Conservation (phyloP, 768 basidiomycete genomes). For the Suillus occidentalis region DNA sequence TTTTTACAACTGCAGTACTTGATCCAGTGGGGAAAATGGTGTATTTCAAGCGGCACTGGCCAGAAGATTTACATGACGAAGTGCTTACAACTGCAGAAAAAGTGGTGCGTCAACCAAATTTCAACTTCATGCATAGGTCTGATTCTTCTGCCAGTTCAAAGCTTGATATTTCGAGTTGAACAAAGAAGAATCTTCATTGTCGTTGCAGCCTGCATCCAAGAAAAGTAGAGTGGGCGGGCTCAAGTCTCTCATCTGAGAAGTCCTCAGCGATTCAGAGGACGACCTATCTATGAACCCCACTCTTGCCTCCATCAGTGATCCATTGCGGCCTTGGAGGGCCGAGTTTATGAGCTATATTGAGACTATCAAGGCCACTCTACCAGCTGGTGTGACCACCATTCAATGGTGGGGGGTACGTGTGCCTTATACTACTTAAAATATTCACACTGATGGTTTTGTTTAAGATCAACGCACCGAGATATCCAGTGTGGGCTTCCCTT, state of each 20-base stretch:
- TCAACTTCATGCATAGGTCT: neutral
- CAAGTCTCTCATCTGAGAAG: neutral
- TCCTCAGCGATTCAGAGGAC: slow-evolving; percentile 13
- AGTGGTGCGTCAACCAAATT: slow-evolving; percentile 13
- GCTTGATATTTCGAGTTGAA: slow-evolving; percentile 7
- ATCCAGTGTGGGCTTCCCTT: slow-evolving; percentile 37
- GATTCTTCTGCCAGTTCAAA: slow-evolving; percentile 16
- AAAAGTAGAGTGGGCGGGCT: slow-evolving; percentile 5
- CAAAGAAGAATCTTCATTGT: neutral
- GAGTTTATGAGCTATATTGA: slow-evolving; percentile 25
- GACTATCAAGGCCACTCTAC: slow-evolving; percentile 5
- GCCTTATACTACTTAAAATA: neutral
- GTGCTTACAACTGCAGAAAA: slow-evolving; percentile 17
- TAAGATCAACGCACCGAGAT: slow-evolving; percentile 22
- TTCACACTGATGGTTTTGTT: neutral
- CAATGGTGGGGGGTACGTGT: slow-evolving; percentile 38
- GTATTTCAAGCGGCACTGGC: slow-evolving; percentile 30
- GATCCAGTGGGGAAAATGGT: slow-evolving; percentile 22
- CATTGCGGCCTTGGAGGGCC: slow-evolving; percentile 19
- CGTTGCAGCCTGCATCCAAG: slow-evolving; percentile 1
- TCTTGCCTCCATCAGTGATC: neutral
- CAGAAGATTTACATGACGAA: slow-evolving; percentile 13
- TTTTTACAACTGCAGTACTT: slow-evolving; percentile 17
- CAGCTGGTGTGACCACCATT: slow-evolving; percentile 21
- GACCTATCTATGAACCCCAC: neutral